Percentiles rank a stretch among this genome's conserved stretches.
Evolutionary conservation across 164 flowering plant genomes (phyloP).

Genomic region (Piper betle): DNA sequence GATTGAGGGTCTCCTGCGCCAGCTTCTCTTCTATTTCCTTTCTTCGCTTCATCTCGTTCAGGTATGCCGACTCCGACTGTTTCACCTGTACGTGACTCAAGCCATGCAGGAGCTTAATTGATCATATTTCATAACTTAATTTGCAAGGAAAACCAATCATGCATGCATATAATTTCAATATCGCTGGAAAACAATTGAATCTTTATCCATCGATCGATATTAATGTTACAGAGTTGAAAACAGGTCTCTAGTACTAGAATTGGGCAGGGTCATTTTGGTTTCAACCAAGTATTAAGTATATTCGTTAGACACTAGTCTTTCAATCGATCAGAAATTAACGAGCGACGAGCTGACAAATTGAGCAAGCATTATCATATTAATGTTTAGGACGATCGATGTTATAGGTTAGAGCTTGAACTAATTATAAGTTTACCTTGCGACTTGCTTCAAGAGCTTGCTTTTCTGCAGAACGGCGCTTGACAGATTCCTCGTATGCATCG

Average conservation of each 20-base stretch:
- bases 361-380: background rate
- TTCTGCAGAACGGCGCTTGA: conserved; percentile 53
- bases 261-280: background rate
- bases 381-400: background rate
- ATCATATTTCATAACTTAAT: conserved; percentile 22
- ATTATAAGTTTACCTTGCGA: conserved; percentile 30
- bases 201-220: background rate
- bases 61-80: conserved; percentile 31
- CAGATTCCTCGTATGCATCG: conserved; percentile 48
- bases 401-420: background rate
- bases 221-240: too few species aligned
- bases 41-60: conserved; percentile 30
- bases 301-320: too few species aligned
- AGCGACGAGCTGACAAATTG: background rate
- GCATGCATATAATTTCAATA: background rate
- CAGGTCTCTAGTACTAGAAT: too few species aligned
- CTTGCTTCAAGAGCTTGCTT: conserved; percentile 51
- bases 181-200: background rate
- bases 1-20: conserved; percentile 27
- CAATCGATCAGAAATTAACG: background rate
- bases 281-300: background rate
- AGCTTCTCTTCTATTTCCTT: conserved; percentile 41
- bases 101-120: too few species aligned
- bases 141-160: conserved; percentile 22
- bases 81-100: conserved; percentile 39